Conservation (phyloP, 2,329 filamentous ascomycete species). For the Cladosporium sp. region DNA sequence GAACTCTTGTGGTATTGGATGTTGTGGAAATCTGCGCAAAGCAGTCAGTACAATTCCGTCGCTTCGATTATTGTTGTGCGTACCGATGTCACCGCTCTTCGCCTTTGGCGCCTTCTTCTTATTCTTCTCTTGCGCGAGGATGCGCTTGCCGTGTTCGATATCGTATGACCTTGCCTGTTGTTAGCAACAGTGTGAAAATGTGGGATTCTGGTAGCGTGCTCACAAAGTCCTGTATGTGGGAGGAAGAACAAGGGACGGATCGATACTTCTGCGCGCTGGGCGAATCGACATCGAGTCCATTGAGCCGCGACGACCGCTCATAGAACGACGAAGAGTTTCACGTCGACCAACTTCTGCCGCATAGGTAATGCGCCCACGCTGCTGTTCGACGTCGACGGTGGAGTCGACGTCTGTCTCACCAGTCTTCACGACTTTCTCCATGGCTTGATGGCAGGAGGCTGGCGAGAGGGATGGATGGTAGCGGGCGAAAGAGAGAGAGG, state of each 20-base stretch:
- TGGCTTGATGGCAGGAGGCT: not conserved
- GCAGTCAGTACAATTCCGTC: conserved; percentile 14
- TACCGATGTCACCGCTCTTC: conserved; percentile 38
- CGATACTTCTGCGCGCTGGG: conserved; percentile 40
- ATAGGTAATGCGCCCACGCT: conserved; percentile 24
- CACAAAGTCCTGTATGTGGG: conserved; percentile 46
- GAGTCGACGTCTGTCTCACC: conserved; percentile 14
- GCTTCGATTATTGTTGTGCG: conserved; percentile 2
- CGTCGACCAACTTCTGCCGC: conserved; percentile 39
- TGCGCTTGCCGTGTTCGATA: conserved; percentile 39
- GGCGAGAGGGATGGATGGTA: not conserved
- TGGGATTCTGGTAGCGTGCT: conserved; percentile 3
- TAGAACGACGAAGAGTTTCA: conserved; percentile 27
- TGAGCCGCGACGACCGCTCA: conserved; percentile 20
- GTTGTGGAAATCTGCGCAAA: conserved; percentile 38
- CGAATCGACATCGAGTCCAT: conserved; percentile 39
- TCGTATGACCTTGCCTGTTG: conserved; percentile 40
- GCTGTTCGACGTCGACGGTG: conserved; percentile 16
- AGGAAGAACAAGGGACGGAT: conserved; percentile 45
- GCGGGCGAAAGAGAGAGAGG: not conserved
- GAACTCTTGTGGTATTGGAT: conserved; percentile 69
- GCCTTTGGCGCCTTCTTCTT: conserved; percentile 39
- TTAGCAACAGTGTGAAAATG: not conserved
- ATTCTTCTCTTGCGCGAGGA: conserved; percentile 32
- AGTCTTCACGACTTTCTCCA: conserved; percentile 12